Conservation (phyloP, 495 filamentous ascomycete genomes). For the Aspergillus heteromorphus region DNA sequence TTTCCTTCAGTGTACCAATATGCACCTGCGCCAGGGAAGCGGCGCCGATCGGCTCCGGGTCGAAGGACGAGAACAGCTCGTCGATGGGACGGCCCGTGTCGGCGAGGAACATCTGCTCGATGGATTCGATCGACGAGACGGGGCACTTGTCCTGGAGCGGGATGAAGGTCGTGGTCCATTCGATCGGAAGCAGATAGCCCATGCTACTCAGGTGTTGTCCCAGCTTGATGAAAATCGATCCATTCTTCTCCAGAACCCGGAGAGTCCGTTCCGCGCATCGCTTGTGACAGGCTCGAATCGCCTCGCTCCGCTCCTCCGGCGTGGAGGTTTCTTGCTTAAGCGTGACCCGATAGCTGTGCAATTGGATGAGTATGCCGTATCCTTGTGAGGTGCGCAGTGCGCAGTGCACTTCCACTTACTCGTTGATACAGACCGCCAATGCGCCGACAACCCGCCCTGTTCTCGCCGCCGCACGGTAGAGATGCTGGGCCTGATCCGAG, state of each 20-base stretch:
- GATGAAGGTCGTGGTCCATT: constrained; percentile 96
- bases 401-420: constrained; percentile 51
- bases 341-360: constrained; percentile 70
- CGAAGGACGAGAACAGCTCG: constrained; percentile 82
- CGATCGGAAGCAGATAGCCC: constrained; percentile 87
- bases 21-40: constrained; percentile 96
- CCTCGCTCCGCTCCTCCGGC: constrained; percentile 53
- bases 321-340: constrained; percentile 59
- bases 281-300: constrained; percentile 84
- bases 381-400: no score
- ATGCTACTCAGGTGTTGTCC: constrained; percentile 95
- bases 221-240: constrained; percentile 96
- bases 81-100: constrained; percentile 78
- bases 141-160: constrained; percentile 95
- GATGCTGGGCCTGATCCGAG: constrained; percentile 66
- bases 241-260: constrained; percentile 83
- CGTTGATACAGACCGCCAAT: constrained; percentile 78
- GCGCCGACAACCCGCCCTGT: constrained; percentile 73
- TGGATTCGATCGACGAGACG: constrained; percentile 83
- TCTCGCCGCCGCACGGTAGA: constrained; percentile 67
- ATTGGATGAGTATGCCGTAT: neutral
- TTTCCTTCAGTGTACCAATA: constrained; percentile 76
- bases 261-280: constrained; percentile 87
- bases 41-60: constrained; percentile 74
- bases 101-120: constrained; percentile 74